Percentiles rank a stretch among this genome's conserved stretches.
These are phyloP conservation scores for Pulveroboletus frians DNA, from an alignment of 768 basidiomycete species.

Conservation along the genomic window DNA sequence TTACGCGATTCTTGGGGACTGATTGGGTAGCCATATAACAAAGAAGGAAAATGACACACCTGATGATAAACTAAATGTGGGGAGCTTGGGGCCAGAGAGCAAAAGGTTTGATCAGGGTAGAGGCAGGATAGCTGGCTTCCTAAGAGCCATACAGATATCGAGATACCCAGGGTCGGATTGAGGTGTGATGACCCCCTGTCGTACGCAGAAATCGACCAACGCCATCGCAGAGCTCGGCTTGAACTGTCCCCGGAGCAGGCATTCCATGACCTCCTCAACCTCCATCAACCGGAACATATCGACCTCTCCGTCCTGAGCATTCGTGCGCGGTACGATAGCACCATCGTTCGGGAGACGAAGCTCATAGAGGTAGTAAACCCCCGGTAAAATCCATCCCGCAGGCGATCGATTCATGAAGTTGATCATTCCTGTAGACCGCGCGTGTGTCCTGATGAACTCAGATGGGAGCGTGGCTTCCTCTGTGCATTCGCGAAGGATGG, in stretches of 20 bases:
- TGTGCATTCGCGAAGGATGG: slow-evolving; percentile 38
- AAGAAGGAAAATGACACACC: too few relatives aligned
- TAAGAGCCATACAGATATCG: slow-evolving; percentile 23
- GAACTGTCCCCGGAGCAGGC: slow-evolving; percentile 33
- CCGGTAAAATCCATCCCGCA: slow-evolving; percentile 40
- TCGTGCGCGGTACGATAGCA: slow-evolving; percentile 31
- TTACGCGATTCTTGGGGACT: too few relatives aligned
- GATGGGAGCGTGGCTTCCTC: slow-evolving; percentile 41
- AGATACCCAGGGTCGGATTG: slow-evolving; percentile 22
- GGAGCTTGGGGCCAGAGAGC: too few relatives aligned
- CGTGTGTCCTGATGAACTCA: slow-evolving; percentile 31
- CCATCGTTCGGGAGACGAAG: slow-evolving; percentile 36
- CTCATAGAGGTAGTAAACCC: slow-evolving; percentile 42
- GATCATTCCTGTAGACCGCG: slow-evolving; percentile 34
- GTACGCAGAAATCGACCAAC: slow-evolving; percentile 38
- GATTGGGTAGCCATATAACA: too few relatives aligned
- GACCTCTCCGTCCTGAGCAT: slow-evolving; percentile 39
- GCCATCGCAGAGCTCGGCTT: slow-evolving; percentile 42
- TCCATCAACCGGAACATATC: slow-evolving; percentile 39
- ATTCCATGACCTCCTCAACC: slow-evolving; percentile 29
- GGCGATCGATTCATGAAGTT: slow-evolving; percentile 41
- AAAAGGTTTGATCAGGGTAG: slow-evolving; percentile 9
- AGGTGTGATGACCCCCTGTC: slow-evolving; percentile 29
- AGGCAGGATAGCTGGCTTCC: slow-evolving; percentile 15
- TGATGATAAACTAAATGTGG: too few relatives aligned